These are phyloP conservation scores for Mortierella hygrophila DNA, from an alignment of 192 early-diverging fungal species.

Conservation along the genomic window DNA sequence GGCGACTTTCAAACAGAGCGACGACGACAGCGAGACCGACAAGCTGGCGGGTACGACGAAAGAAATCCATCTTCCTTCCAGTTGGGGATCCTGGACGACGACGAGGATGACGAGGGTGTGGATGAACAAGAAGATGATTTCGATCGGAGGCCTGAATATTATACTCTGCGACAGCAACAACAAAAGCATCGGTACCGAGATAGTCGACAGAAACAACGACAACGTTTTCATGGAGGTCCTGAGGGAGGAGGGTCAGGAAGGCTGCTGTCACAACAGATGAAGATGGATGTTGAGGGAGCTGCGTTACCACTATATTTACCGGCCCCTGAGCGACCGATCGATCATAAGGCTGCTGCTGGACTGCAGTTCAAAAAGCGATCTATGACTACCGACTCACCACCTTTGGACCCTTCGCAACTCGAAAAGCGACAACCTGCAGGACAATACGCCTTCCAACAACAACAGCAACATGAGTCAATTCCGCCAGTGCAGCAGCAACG, in stretches of 20 bases:
- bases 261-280: neutral
- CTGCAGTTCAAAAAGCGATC: conserved; percentile 15
- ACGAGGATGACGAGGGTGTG: conserved; percentile 10
- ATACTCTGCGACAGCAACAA: neutral
- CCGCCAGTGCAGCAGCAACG: neutral
- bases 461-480: neutral
- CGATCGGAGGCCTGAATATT: neutral
- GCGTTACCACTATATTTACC: conserved; percentile 30
- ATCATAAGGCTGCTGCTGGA: neutral
- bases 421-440: neutral
- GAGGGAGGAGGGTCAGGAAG: neutral
- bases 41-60: neutral
- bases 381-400: neutral
- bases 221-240: neutral
- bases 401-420: neutral
- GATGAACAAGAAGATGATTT: neutral
- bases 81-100: conserved; percentile 17
- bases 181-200: neutral
- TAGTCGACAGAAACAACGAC: neutral
- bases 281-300: conserved; percentile 5
- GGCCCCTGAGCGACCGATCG: neutral
- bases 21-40: neutral
- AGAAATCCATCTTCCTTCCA: neutral
- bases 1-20: neutral
- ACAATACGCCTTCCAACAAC: conserved; percentile 12